phyloP scores from a whole-genome alignment of 2,329 filamentous ascomycete species.

The Ophiostoma quercus region DNA sequence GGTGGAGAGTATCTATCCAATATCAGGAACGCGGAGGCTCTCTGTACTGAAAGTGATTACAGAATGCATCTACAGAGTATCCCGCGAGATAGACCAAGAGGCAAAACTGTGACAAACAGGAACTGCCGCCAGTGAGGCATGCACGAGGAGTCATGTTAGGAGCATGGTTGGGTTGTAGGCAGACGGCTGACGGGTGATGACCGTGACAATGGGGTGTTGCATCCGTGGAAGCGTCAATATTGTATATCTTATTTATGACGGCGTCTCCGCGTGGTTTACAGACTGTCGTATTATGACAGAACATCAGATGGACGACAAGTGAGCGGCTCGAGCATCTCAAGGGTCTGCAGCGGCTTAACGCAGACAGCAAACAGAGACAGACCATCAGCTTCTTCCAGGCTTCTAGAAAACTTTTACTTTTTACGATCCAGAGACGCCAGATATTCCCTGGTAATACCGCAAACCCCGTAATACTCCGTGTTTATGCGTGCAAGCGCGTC shows the following conservation, averaged over 20 bases:
- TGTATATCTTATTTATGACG: not conserved
- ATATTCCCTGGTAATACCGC: not conserved
- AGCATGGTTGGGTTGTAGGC: not conserved
- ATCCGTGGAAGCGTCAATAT: not conserved
- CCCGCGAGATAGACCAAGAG: constrained; percentile 2
- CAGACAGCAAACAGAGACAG: too few species aligned
- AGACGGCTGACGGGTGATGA: not conserved
- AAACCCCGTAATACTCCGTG: not conserved
- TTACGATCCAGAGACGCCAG: not conserved
- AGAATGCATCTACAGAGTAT: not conserved
- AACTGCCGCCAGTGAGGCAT: not conserved
- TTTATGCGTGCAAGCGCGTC: not conserved
- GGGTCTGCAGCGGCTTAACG: not conserved
- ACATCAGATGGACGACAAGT: not conserved
- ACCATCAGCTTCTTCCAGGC: not conserved
- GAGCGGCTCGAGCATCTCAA: not conserved
- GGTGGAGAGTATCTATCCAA: not conserved
- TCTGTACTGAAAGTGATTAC: not conserved
- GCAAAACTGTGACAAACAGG: not conserved
- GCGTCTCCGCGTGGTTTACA: not conserved
- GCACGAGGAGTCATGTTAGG: not conserved
- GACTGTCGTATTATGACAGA: not conserved
- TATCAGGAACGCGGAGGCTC: not conserved
- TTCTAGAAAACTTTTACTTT: not conserved
- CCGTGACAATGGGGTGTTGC: not conserved